Base-by-base conservation (phyloP, 208 protist genomes). In the Wallacemonas sp. region DNA sequence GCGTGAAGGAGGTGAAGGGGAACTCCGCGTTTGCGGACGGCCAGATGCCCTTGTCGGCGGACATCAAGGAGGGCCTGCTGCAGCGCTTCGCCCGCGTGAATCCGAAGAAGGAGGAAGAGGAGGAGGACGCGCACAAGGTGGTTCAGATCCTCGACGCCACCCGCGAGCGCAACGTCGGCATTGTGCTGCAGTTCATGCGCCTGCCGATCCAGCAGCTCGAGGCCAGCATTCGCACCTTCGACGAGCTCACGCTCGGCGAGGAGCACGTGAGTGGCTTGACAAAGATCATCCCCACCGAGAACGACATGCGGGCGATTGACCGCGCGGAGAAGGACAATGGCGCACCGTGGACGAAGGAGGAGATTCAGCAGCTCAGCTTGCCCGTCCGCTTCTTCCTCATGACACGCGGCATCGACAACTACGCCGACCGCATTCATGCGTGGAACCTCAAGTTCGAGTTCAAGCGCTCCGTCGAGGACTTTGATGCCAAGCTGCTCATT, bases 341-440 rank as follows among this genome's bases (percentile, higher is more conserved):
- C 32, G 54, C 54, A n/a, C 61, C 61, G 29, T 86, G 76, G 76
- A 72, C 66, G 16, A 66, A 48, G 7, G 65, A 65, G 57, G 74
- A 90, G 55, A 62, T 82, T 32, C 83, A 86, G 55, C 64, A 80
- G 50, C 66, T 89, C 22, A 76, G 74, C 10, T 28, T 75, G 8
- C 57, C 86, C 0, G 84, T 90, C 18, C 80, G 81, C 0, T 94
- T 92, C 61, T 87, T 92, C 38, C 39, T 94, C 20, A 94, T 94
- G 89, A 87, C 81, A 25, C 57, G 70, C 62, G 72, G 63, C 50
- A 86, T 94, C 65, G 79, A 85, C 44, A 63, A 84, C 61, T 92
- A 92, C 69, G 83, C 61, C 14, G 77, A 91, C 33, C 72, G 86
- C 28, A 70, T 94, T 48, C 77, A 82, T n/a, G 83, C 82, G 31